A percentile compares a stretch with the other conserved stretches of the same genome.
These are phyloP conservation scores for Diaporthe sp. DNA, from an alignment of 2,329 filamentous ascomycete species.

Conservation along the genomic window DNA sequence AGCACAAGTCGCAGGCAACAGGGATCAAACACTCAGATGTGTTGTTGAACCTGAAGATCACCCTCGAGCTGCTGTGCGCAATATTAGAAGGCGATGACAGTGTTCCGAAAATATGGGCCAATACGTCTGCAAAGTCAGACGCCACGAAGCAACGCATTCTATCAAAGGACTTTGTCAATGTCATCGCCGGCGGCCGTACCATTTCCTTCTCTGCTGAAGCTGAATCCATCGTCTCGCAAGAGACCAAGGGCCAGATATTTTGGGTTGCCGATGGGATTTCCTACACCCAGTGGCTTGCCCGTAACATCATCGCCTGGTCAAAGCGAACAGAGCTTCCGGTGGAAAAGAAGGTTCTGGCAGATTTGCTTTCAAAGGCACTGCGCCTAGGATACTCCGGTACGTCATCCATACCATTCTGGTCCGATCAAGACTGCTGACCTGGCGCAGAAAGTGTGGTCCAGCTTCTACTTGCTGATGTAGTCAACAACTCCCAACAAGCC, in stretches of 20 bases:
- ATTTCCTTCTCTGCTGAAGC: conserved; percentile 66
- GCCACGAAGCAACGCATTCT: conserved; percentile 46
- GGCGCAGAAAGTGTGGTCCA: conserved; percentile 54
- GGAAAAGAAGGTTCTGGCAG: conserved; percentile 54
- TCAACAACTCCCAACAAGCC: conserved; percentile 41
- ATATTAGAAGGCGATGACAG: conserved; percentile 52
- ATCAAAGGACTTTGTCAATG: conserved; percentile 55
- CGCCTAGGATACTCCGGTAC: conserved; percentile 79
- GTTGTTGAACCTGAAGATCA: conserved; percentile 54
- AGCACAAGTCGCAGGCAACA: conserved; percentile 53
- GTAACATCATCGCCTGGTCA: conserved; percentile 65
- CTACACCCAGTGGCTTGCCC: conserved; percentile 79
- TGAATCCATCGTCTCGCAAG: conserved; percentile 56
- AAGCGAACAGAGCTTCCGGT: conserved; percentile 42
- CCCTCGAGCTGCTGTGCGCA: conserved; percentile 55
- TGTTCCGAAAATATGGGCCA: conserved; percentile 51
- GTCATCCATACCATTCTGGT: conserved; percentile 26
- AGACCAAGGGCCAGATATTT: conserved; percentile 41
- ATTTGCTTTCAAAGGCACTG: conserved; percentile 68
- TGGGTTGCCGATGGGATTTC: conserved; percentile 75
- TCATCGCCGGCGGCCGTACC: conserved; percentile 61
- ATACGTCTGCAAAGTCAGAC: conserved; percentile 37
- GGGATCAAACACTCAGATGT: conserved; percentile 53
- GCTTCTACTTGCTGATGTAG: conserved; percentile 48
- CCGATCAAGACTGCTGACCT: neutral